Evolutionary conservation across 2,329 filamentous ascomycete species (phyloP), one percentile per base, ranked within the genome.

Genomic region (Fusarium tjaetaba): DNA sequence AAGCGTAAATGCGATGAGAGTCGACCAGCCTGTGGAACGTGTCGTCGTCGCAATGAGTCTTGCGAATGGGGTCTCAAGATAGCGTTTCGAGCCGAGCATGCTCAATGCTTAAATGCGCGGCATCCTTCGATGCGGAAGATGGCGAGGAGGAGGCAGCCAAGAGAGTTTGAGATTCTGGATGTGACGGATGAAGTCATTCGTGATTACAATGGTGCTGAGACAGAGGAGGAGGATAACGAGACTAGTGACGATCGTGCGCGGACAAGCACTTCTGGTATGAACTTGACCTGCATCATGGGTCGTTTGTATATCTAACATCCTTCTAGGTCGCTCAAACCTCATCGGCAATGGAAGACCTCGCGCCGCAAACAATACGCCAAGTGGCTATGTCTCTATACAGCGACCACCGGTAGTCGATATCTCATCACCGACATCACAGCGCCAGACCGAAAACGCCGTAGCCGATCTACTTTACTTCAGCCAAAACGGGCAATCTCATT

Each of bases 61-160:
- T 83, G 82, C 46, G 78, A 81, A 79, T 83, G 82, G 82, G 81
- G 82, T 2, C 72, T 83, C 68, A 82, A 80, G 76, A 76, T 83
- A 36, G 82, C 76, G 9, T 83, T 83, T 57, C 80, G 81, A 36
- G 75, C 77, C 6, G 81, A 83, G 65, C 81, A 83, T 53, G 82
- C 81, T 3, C 80, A 80, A 60, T 74, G 75, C n/a, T 69, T 83
- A 38, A 74, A 76, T 51, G 69, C 74, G 11, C 65, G 68, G 24
- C 82, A 83, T 53, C 81, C 81, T 3, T 82, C 81, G 15, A 83
- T 83, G 81, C 70, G 75, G 11, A 76, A 73, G 52, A 77, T 75
- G 74, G 77, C 77, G 3, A 73, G 71, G 51, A 77, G 75, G 56
- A 74, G 76, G 20, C 74, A 75, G 16, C 75, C 76, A 5, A 77